Percentiles rank a stretch among this genome's conserved stretches.
Conservation (phyloP, 2,329 filamentous ascomycete species). For the Colletotrichum cordylinicola region DNA sequence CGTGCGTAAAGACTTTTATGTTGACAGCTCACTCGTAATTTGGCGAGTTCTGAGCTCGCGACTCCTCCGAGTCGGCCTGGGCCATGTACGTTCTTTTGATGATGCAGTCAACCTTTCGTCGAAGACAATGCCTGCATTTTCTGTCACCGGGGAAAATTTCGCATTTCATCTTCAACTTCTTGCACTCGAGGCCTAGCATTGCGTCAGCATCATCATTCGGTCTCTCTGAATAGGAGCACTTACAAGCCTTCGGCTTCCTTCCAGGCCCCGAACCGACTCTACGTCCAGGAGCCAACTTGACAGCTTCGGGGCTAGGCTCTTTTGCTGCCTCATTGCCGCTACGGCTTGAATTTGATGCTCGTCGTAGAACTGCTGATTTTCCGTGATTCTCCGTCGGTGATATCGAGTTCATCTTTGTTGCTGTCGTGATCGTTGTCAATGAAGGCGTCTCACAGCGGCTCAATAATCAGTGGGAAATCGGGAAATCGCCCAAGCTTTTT, state of each 20-base stretch:
- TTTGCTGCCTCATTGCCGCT: background rate
- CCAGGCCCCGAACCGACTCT: background rate
- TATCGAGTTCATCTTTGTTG: background rate
- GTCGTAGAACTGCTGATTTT: background rate
- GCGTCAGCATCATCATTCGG: background rate
- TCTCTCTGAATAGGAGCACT: fast-evolving
- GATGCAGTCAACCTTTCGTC: background rate
- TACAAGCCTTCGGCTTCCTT: background rate
- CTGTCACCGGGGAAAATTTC: background rate
- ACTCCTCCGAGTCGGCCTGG: background rate
- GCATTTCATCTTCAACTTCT: background rate
- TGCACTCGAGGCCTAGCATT: background rate
- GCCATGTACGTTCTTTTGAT: background rate
- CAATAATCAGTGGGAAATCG: background rate
- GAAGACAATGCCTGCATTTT: background rate
- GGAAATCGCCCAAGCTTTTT: background rate
- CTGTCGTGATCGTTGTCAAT: background rate
- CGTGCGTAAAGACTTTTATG: background rate
- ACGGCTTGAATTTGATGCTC: fast-evolving
- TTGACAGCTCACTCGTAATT: background rate
- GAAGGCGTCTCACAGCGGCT: background rate
- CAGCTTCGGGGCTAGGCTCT: background rate
- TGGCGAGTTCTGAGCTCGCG: background rate
- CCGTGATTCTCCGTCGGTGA: background rate
- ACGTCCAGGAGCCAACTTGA: background rate